These are phyloP conservation scores for Ensete ventricosum DNA, from an alignment of 176 grass and related monocot species.

Conservation along the genomic window DNA sequence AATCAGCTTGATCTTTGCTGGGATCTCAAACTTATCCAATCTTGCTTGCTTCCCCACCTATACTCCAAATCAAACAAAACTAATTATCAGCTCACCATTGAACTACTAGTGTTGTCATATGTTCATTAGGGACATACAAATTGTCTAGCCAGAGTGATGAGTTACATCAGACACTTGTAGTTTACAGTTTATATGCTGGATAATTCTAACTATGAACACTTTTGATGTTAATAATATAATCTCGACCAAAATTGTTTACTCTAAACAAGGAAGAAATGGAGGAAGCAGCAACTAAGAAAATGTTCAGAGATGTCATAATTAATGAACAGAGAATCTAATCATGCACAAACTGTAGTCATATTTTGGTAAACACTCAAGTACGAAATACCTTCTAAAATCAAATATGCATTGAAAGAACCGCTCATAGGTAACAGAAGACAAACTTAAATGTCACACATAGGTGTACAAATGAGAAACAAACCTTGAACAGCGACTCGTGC, in stretches of 20 bases:
- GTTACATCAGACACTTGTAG: background rate
- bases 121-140: background rate
- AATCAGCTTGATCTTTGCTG: conserved; percentile 47
- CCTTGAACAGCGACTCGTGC: conserved; percentile 60
- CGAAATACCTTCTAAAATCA: no score
- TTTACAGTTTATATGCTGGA: no score
- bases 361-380: no score
- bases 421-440: background rate
- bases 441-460: background rate
- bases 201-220: no score
- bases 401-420: no score
- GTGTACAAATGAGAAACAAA: conserved; percentile 9
- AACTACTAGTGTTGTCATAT: background rate
- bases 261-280: no score
- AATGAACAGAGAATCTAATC: no score
- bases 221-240: no score
- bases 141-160: background rate
- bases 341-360: no score
- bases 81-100: background rate
- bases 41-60: conserved; percentile 44
- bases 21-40: conserved; percentile 65
- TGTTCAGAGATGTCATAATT: no score
- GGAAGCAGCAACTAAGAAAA: no score
- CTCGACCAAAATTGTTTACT: no score
- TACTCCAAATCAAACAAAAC: background rate